Evolutionary conservation across 2,329 filamentous ascomycete species (phyloP).

Genomic region (Verticillium tricorpus): DNA sequence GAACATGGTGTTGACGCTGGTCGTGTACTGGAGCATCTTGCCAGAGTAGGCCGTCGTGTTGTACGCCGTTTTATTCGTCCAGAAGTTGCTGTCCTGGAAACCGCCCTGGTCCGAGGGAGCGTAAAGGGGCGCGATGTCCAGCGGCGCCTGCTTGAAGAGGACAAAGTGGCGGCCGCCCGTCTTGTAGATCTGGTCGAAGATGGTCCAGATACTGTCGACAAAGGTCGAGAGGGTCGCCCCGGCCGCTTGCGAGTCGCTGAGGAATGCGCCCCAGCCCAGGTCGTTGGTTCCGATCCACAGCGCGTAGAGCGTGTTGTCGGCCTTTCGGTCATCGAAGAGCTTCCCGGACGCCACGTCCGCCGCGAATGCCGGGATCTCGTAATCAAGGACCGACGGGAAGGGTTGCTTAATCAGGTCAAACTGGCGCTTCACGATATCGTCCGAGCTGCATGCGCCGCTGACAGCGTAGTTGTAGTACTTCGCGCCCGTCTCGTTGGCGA

Average conservation of each 20-base stretch:
- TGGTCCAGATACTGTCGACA: slow-evolving; percentile 62
- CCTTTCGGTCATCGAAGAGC: slow-evolving; percentile 38
- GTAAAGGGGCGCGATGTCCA: slow-evolving; percentile 67
- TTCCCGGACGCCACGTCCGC: slow-evolving; percentile 39
- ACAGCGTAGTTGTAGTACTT: slow-evolving; percentile 67
- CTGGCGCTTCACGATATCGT: slow-evolving; percentile 57
- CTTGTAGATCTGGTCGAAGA: slow-evolving; percentile 59
- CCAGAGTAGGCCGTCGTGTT: slow-evolving; percentile 41
- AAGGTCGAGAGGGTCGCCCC: slow-evolving; percentile 61
- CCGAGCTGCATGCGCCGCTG: slow-evolving; percentile 67
- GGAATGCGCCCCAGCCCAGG: slow-evolving; percentile 59
- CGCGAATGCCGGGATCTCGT: slow-evolving; percentile 54
- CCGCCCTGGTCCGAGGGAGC: slow-evolving; percentile 41
- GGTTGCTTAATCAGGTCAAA: slow-evolving; percentile 43
- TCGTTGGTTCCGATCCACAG: slow-evolving; percentile 85
- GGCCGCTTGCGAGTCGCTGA: slow-evolving; percentile 57
- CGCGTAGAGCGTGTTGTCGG: slow-evolving; percentile 63
- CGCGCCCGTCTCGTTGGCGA: slow-evolving; percentile 52
- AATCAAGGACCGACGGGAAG: slow-evolving; percentile 60
- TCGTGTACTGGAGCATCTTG: slow-evolving; percentile 43
- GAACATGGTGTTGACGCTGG: slow-evolving; percentile 43
- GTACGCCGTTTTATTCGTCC: slow-evolving; percentile 38
- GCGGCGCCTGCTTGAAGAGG: slow-evolving; percentile 63
- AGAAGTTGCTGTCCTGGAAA: slow-evolving; percentile 36
- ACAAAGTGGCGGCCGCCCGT: slow-evolving; percentile 68